Evolutionary conservation across 805 yeast species (phyloP), one percentile per base, ranked within the genome.

Genomic region (Candida ipomoeae): DNA sequence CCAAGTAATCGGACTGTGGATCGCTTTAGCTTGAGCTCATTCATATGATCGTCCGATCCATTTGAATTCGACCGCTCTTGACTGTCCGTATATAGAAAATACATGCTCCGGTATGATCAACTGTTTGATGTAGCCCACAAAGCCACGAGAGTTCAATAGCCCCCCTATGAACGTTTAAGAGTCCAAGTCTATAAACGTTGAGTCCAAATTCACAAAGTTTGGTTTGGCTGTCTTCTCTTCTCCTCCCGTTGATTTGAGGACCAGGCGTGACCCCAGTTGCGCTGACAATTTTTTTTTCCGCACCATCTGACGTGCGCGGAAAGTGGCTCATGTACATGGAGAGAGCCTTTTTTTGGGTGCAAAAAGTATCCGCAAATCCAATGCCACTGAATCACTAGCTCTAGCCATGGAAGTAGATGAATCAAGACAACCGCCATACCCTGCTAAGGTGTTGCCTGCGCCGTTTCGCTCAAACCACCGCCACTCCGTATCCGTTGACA

Each of bases 1-100:
- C 96, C 84, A 88, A 88, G 85, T 88, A 87, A 87, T 82, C 87
- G 86, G 74, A 71, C 74, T 48, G 50, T 49, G 51, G 59, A 55
- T 51, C 53, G 39, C 41, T 49, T 45, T 51, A 48, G 55, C 55
- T 41, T 45, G 55, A 49, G 51, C 51, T 49, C 51, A 29, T 34
- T 42, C 34, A 42, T 49, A 44, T 40, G 44, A 48, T 38, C 35
- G 6, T 20, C 29, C 34, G 43, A n/a, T 31, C 45, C 45, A 13
- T 45, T 26, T 43, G 21, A 6, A 29, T 29, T 31, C 33, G 50
- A 44, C 48, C 36, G 48, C 44, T 44, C 52, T 46, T 32, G 26
- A 20, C 38, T 34, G 57, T 57, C 58, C 59, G 59, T 57, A 53
- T 40, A 57, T 57, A 57, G 60, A 55, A 49, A 52, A 52, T 56